Percentiles rank a stretch among this genome's conserved stretches.
These are phyloP conservation scores for Annulohypoxylon nitens DNA, from an alignment of 495 filamentous ascomycete species.

Conservation along the genomic window DNA sequence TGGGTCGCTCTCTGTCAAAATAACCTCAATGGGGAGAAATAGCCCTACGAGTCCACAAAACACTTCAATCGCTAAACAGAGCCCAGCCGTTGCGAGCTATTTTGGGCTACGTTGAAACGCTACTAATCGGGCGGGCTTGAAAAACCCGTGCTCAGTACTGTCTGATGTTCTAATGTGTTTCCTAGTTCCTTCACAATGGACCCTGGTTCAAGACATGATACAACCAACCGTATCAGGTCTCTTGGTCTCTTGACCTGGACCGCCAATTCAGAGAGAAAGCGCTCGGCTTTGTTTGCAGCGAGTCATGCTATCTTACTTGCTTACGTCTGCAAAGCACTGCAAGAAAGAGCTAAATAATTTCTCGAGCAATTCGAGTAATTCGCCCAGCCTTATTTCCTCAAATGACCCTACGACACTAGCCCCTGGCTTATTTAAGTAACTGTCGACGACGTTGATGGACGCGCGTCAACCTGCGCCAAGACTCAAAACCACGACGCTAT, in stretches of 20 bases:
- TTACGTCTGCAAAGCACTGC: slow-evolving; percentile 18
- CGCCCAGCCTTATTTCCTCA: slow-evolving; percentile 15
- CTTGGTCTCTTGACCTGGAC: neutral
- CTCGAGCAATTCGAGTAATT: slow-evolving; percentile 2
- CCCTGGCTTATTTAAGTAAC: slow-evolving; percentile 23
- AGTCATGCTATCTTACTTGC: slow-evolving; percentile 34
- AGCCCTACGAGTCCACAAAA: slow-evolving; percentile 8
- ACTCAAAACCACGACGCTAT: slow-evolving; percentile 18
- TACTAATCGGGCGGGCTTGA: slow-evolving; percentile 26
- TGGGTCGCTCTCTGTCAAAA: neutral
- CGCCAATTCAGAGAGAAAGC: slow-evolving; percentile 14
- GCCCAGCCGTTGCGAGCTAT: slow-evolving; percentile 18
- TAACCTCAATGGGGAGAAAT: neutral
- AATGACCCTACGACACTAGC: slow-evolving; percentile 12
- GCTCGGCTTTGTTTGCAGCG: slow-evolving; percentile 27
- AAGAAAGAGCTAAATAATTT: neutral
- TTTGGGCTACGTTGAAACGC: slow-evolving; percentile 31
- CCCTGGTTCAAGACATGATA: slow-evolving; percentile 28
- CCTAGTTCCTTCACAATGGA: slow-evolving; percentile 22
- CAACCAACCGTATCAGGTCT: slow-evolving; percentile 40
- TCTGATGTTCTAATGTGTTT: slow-evolving; percentile 40
- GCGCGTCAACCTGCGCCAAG: slow-evolving; percentile 47
- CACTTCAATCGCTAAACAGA: slow-evolving; percentile 14
- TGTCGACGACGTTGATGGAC: slow-evolving; percentile 33
- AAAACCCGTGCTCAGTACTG: slow-evolving; percentile 32